A percentile compares a stretch with the other conserved stretches of the same genome.
These are phyloP conservation scores for Ganoderma sp. DNA, from an alignment of 1,284 basidiomycete species.

Conservation along the genomic window DNA sequence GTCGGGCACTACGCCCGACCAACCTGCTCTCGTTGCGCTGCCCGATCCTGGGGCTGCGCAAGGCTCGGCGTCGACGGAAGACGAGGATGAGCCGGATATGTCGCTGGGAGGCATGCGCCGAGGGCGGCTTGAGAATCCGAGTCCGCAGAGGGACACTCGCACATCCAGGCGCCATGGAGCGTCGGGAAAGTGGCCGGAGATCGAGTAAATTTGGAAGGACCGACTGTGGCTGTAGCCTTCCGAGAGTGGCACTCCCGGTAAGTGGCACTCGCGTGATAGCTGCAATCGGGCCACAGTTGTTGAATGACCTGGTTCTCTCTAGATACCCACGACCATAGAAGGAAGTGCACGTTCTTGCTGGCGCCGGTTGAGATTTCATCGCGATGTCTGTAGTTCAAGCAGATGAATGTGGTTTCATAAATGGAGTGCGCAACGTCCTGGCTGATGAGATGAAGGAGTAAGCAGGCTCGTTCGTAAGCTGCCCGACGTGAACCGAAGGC, in stretches of 20 bases:
- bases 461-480: neutral
- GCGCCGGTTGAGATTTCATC: neutral
- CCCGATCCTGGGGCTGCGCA: conserved; percentile 3
- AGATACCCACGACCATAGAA: conserved; percentile 3
- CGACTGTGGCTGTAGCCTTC: neutral
- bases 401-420: neutral
- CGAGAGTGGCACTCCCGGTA: conserved; percentile 3
- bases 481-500: neutral
- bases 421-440: neutral
- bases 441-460: neutral
- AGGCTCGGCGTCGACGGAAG: conserved; percentile 5
- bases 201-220: conserved; percentile 18
- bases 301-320: neutral
- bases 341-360: neutral
- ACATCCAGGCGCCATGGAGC: conserved; percentile 3
- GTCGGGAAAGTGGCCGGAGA: conserved; percentile 13
- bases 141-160: conserved; percentile 14
- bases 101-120: conserved; percentile 6
- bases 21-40: conserved; percentile 1
- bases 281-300: conserved; percentile 9
- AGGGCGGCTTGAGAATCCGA: conserved; percentile 20
- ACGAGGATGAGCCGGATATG: conserved; percentile 14
- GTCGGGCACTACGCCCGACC: conserved; percentile 12
- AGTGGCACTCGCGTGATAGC: conserved; percentile 7
- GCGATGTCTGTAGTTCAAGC: neutral